phyloP scores from a whole-genome alignment of 306 rosid genomes.

The Macrotyloma uniflorum region DNA sequence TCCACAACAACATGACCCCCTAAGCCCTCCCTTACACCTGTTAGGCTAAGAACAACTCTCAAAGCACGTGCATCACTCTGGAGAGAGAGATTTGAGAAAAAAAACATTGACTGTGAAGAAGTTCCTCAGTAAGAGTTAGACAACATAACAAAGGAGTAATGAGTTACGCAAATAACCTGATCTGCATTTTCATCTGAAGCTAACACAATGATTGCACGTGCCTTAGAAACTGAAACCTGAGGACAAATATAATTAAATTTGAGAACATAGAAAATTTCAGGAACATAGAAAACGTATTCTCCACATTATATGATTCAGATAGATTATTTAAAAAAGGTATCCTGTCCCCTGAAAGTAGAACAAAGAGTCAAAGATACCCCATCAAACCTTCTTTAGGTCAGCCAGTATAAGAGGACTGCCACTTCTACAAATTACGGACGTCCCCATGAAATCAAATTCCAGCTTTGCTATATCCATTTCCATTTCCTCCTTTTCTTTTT shows the following conservation, averaged over 20 bases:
- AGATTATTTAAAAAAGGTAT: constrained; percentile 20
- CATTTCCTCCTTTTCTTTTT: constrained; percentile 99
- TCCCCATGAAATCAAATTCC: constrained; percentile 97
- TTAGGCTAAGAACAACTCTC: constrained; percentile 97
- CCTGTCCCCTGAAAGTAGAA: constrained; percentile 12
- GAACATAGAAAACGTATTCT: constrained; percentile 14
- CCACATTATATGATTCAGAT: not conserved
- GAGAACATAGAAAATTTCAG: constrained; percentile 5
- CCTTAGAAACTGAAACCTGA: constrained; percentile 97
- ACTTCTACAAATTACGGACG: constrained; percentile 94
- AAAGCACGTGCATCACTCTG: constrained; percentile 98
- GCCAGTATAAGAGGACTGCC: constrained; percentile 98
- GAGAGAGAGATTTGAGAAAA: constrained; percentile 36
- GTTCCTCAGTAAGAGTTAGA: constrained; percentile 14
- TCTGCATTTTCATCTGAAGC: constrained; percentile 96
- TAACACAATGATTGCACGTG: constrained; percentile 96
- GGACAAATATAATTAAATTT: constrained; percentile 7
- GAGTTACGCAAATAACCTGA: constrained; percentile 64
- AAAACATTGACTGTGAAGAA: constrained; percentile 29
- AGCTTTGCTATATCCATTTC: constrained; percentile 94
- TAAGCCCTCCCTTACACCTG: constrained; percentile 92
- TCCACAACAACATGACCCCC: constrained; percentile 94
- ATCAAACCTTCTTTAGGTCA: constrained; percentile 83
- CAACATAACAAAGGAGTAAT: constrained; percentile 29
- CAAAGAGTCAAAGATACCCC: constrained; percentile 24